Evolutionary conservation across 441 rosid genomes (phyloP).

Genomic region (Euphorbia schlechtendalii): DNA sequence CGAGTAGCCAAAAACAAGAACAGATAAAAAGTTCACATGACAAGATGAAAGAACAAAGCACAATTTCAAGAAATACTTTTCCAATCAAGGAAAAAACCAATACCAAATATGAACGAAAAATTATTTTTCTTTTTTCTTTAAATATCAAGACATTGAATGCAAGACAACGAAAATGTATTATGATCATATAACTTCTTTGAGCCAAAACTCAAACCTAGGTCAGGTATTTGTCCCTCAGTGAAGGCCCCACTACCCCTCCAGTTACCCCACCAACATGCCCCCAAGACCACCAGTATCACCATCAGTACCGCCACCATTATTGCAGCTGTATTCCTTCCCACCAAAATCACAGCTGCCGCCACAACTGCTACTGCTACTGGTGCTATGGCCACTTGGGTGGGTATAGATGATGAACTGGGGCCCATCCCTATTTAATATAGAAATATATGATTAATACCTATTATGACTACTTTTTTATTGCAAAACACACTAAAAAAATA

Average conservation of each 20-base stretch:
- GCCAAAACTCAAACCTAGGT: constrained; percentile 52
- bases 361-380: constrained; percentile 66
- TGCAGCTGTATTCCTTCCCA: constrained; percentile 53
- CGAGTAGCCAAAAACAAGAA: neutral
- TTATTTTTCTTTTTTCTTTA: neutral
- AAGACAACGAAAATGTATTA: constrained; percentile 8
- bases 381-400: constrained; percentile 73
- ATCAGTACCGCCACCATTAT: constrained; percentile 57
- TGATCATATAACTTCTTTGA: constrained; percentile 20
- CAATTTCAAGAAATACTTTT: neutral
- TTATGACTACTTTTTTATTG: constrained; percentile 12
- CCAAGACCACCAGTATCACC: constrained; percentile 71
- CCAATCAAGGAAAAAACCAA: neutral
- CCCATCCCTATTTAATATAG: constrained; percentile 72
- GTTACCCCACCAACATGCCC: constrained; percentile 79
- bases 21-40: neutral
- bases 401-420: constrained; percentile 75
- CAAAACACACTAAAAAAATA: constrained; percentile 2
- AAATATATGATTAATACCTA: constrained; percentile 30
- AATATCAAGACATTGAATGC: neutral
- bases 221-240: constrained; percentile 45
- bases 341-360: constrained; percentile 68
- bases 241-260: constrained; percentile 65
- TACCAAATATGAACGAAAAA: neutral
- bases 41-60: neutral